These are phyloP conservation scores for Colletotrichum chrysophilum DNA, from an alignment of 2,329 filamentous ascomycete species.

Conservation along the genomic window DNA sequence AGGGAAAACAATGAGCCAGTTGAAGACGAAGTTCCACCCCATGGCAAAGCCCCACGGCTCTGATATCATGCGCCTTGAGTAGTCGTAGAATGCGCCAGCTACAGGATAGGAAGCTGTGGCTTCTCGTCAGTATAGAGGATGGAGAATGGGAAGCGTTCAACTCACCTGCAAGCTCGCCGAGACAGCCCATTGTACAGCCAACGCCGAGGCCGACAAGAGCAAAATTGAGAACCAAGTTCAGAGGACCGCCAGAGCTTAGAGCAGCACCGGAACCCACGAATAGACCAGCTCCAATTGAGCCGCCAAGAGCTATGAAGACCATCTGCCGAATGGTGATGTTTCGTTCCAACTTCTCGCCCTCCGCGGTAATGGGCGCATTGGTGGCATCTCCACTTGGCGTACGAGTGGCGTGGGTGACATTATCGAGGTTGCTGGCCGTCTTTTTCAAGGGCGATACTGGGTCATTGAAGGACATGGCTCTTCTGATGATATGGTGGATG, in stretches of 20 bases:
- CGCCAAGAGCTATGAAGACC: constrained; percentile 37
- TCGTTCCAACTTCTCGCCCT: constrained; percentile 23
- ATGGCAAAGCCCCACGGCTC: constrained; percentile 43
- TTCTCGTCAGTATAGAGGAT: neutral
- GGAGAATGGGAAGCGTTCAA: neutral
- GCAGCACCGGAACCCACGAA: constrained; percentile 36
- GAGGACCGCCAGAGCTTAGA: constrained; percentile 35
- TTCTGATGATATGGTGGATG: neutral
- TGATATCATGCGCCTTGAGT: constrained; percentile 40
- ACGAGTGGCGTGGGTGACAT: neutral
- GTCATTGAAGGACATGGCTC: neutral
- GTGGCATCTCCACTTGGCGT: neutral
- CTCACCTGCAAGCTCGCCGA: constrained; percentile 32
- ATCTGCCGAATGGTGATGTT: constrained; percentile 39
- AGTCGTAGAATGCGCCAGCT: constrained; percentile 43
- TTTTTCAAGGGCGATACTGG: neutral
- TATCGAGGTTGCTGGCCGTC: neutral
- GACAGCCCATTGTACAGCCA: constrained; percentile 32
- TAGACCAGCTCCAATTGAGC: constrained; percentile 41
- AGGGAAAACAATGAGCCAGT: constrained; percentile 39
- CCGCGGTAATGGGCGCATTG: neutral
- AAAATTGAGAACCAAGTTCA: constrained; percentile 35
- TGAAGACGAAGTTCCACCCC: constrained; percentile 44
- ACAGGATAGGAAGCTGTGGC: constrained; percentile 34
- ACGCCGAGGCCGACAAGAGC: constrained; percentile 35